Conservation (phyloP, 306 rosid genomes). For the Quercus agrifolia region DNA sequence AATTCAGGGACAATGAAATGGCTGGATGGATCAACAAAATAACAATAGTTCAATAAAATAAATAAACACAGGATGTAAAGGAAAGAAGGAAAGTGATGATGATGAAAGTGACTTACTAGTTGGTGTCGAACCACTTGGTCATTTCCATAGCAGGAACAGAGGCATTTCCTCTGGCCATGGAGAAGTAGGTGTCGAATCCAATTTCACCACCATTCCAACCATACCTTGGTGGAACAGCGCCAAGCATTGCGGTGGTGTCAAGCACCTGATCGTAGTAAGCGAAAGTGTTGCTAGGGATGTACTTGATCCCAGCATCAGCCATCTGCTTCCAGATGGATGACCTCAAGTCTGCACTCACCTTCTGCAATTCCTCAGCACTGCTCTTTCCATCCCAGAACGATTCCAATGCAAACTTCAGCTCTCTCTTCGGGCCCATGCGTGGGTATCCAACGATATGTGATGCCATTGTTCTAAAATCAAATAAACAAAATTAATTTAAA, state of each 20-base stretch:
- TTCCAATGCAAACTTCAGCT: constrained; percentile 89
- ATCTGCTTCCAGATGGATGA: constrained; percentile 88
- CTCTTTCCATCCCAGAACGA: constrained; percentile 90
- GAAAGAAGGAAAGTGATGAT: too few relatives aligned
- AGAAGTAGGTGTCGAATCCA: constrained; percentile 74
- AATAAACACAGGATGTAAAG: too few relatives aligned
- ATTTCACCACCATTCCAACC: constrained; percentile 88
- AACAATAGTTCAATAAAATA: neutral
- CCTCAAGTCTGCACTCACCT: constrained; percentile 77
- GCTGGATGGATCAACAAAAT: constrained; percentile 51
- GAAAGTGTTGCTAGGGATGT: constrained; percentile 89
- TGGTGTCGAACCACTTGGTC: constrained; percentile 99
- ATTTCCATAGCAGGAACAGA: constrained; percentile 95
- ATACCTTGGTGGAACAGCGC: constrained; percentile 86
- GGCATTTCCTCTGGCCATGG: constrained; percentile 97
- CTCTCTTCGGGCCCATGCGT: constrained; percentile 96
- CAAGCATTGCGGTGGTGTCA: constrained; percentile 77
- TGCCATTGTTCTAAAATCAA: constrained; percentile 56
- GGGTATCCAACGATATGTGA: constrained; percentile 95
- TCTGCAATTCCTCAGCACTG: constrained; percentile 79
- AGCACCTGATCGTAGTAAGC: constrained; percentile 79
- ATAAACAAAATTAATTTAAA: too few relatives aligned
- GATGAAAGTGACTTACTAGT: constrained; percentile 60
- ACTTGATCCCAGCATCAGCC: constrained; percentile 75
- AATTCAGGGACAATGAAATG: constrained; percentile 93